Base-by-base conservation (phyloP, 2,329 filamentous ascomycete species). In the Xylaria sp. region DNA sequence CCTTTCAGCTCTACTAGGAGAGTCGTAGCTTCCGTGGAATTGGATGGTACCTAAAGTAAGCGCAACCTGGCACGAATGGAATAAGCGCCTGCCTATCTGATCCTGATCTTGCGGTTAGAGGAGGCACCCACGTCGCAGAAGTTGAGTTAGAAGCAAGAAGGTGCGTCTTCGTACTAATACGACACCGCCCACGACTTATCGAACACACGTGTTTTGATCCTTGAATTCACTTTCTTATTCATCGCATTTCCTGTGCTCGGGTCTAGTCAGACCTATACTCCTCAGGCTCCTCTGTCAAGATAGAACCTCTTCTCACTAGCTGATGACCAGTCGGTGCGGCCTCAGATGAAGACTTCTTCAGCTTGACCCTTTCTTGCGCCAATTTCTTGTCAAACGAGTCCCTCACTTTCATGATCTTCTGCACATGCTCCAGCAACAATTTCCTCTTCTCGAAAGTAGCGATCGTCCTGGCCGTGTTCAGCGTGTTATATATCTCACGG, bases 401-500 rank as follows among this genome's bases (percentile, higher is more conserved):
- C 9, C 59, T 43, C 7, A 59, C 54, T 17, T 59, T 65, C 25
- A 62, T 49, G 12, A 65, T 43, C 28, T 61, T 62, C 35, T 62
- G 49, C 2, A 62, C 12, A 31, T 62, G 62, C 6, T 46, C 54
- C 15, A 65, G 21, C 6, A 55, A 54, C 17, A 62, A 12, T n/a
- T 54, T 61, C 43, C 59, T 58, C 25, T 28, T 31, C 19, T 64
- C 58, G 15, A 58, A 55, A 8, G 23, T 58, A 3, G 62, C 59
- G 3, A 64, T 57, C 7, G 62, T 64, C 19, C 49, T 35, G n/a
- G 62, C 62, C 19, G 54, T 70, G 28, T 64, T 67, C 14, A 72
- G 21, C 0, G 60, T 55, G 28, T 70, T 70, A 1, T 68, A 64
- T 15, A 72, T 71, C 46, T 71, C 68, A 3, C 65, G 59, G 5